Base-by-base conservation (phyloP, 2,329 filamentous ascomycete species). In the Claviceps quebecensis region DNA sequence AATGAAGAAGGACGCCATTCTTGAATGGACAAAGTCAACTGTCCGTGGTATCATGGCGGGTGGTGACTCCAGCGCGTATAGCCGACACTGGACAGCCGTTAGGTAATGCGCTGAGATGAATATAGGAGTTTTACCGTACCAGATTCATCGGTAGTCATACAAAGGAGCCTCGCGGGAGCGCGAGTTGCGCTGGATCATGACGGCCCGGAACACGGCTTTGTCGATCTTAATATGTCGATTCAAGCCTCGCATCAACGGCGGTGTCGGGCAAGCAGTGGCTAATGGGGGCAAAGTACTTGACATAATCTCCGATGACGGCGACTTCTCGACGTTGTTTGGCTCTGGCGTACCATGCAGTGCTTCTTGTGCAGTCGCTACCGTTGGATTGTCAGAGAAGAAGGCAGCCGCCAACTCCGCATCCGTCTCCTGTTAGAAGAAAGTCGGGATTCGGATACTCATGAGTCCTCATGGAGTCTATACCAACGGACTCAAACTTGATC, bases 351-450 rank as follows among this genome's bases (percentile, higher is more conserved):
- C 41, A 8, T 26, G 13, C 16, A 26, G 22, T 44, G 41, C 13
- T 44, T 44, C 13, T 14, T 3, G 19, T 13, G 22, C 22, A 13
- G 41, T 4, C 2, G 41, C 41, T 14, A n/a, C 5, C 22, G 41
- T 44, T 13, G 13, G 41, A 8, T n/a, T 5, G 7, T 39, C 37
- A n/a, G n/a, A 39, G n/a, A 39, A 14, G n/a, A 39, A 39, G 7
- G 4, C n/a, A n/a, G 37, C 37, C 13, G 63, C 66, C 39, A 41
- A 5, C 8, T 14, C 9, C 3, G 3, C 1, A 39, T 39, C 37
- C 8, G 4, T 39, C 4, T 6, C 37, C n/a, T 39, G 14, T 13
- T 39, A 0, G n/a, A 7, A 14, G 14, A 5, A 39, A 39, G 13
- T 6, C 14, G 37, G n/a, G 37, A 14, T 39, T 39, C 4, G 37